Base-by-base conservation (phyloP, 2,329 filamentous ascomycete species). In the Elsinoe ampelina region DNA sequence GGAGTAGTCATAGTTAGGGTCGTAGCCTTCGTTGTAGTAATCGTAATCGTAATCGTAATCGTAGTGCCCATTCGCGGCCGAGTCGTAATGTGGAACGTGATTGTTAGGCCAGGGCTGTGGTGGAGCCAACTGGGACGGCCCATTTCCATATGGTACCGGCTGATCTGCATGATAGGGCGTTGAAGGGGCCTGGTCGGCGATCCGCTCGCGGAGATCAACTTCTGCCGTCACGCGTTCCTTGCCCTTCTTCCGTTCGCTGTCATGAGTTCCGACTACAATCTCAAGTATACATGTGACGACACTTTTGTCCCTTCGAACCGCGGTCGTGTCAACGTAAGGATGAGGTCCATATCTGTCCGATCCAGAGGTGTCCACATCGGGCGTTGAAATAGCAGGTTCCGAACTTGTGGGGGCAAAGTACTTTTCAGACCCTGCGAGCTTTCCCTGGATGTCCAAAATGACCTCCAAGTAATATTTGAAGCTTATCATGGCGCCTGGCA, bases 381-480 rank as follows among this genome's bases (percentile, higher is more conserved):
- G 39, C 11, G 34, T 38, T 15, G 57, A 54, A 8, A 55, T 41
- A 13, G 41, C 43, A n/a, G 45, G 45, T 8, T 55, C 57, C 19
- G 41, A 42, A 36, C 48, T 54, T 12, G 48, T 42, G 19, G 59
- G 57, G 8, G 58, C 47, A 5, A 59, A 57, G 42, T 56, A 59
- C 41, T 83, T 79, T 64, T 89, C 85, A 61, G 89, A 83, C n/a
- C 82, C 82, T 1, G 85, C 82, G 39, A 96, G 74, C 67, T 89
- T 93, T 36, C 92, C 92, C 47, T 93, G 91, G 0, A 97, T 78
- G 67, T 98, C 93, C 19, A 96, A 82, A 26, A 97, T 85, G 2
- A 96, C 88, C 70, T 98, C 93, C 17, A 96, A 80, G 63, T 91
- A 88, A 67, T 98, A 97, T 63, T 86, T 89, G 75, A 98, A 97